Percentiles rank a stretch among this genome's conserved stretches.
phyloP scores from a whole-genome alignment of 1,284 basidiomycete species.

The Cyathus pygmaeus region DNA sequence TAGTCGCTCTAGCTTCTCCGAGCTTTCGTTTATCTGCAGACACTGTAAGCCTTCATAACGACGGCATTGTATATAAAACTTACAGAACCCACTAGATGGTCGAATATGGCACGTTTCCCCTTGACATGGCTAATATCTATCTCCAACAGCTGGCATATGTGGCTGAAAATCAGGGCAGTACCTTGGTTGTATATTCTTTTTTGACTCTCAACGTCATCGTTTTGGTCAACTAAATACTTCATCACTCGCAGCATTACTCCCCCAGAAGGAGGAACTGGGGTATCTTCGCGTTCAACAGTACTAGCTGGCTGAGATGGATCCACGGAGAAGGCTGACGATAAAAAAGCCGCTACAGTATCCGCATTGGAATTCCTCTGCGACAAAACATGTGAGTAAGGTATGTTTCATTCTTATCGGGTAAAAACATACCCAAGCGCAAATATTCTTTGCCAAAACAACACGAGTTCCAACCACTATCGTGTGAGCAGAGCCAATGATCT shows the following conservation, averaged over 20 bases:
- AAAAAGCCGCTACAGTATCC: too few species aligned
- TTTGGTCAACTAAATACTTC: slow-evolving; percentile 3
- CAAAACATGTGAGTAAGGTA: not conserved
- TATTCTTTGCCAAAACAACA: slow-evolving; percentile 22
- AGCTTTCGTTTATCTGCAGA: slow-evolving; percentile 3
- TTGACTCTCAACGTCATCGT: not conserved
- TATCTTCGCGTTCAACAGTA: too few species aligned
- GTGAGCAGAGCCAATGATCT: slow-evolving; percentile 8
- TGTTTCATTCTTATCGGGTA: not conserved
- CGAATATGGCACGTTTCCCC: slow-evolving; percentile 1
- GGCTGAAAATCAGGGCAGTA: not conserved
- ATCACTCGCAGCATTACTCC: too few species aligned
- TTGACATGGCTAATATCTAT: not conserved
- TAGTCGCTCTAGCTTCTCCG: not conserved
- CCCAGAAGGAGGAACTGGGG: too few species aligned
- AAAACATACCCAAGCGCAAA: slow-evolving; percentile 20
- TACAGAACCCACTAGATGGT: slow-evolving; percentile 1
- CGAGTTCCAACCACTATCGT: slow-evolving; percentile 17
- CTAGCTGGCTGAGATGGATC: too few species aligned
- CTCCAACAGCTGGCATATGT: slow-evolving; percentile 1
- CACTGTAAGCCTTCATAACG: not conserved
- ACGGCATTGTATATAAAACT: not conserved
- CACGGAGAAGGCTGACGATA: too few species aligned
- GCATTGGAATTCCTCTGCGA: too few species aligned
- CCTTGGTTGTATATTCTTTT: not conserved